A percentile compares a stretch with the other conserved stretches of the same genome.
Conservation (phyloP, 306 rosid genomes). For the Pyrus bretschneideri region DNA sequence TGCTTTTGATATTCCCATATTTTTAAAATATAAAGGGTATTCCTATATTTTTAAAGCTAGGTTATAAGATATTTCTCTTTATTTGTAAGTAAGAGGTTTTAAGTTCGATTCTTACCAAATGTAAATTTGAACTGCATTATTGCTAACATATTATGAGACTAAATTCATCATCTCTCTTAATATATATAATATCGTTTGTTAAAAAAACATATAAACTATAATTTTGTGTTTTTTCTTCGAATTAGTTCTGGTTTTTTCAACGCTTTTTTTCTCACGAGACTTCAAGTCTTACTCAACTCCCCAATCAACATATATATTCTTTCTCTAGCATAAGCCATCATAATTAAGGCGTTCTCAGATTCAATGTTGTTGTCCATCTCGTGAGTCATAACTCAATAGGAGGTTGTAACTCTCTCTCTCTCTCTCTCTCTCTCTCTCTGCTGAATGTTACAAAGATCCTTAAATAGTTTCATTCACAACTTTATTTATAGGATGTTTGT, state of each 20-base stretch:
- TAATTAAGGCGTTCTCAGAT: neutral
- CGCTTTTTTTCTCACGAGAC: too few species aligned
- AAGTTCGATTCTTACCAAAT: fast-evolving
- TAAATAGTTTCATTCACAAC: neutral
- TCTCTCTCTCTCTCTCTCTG: too few species aligned
- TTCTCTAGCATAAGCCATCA: neutral
- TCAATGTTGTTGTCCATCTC: neutral
- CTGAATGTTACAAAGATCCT: too few species aligned
- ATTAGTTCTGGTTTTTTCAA: too few species aligned
- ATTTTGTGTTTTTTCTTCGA: too few species aligned
- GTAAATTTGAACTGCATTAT: too few species aligned
- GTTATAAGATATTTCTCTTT: fast-evolving
- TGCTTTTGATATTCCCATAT: neutral
- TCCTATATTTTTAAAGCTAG: too few species aligned
- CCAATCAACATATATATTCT: neutral
- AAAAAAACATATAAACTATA: too few species aligned
- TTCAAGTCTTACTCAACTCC: neutral
- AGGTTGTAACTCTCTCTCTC: too few species aligned
- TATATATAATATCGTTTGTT: too few species aligned
- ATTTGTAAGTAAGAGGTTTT: too few species aligned
- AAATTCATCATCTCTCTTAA: too few species aligned
- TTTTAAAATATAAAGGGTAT: neutral
- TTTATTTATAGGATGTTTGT: neutral
- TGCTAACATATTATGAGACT: fast-evolving
- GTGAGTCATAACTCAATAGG: neutral